phyloP scores from a whole-genome alignment of 441 rosid genomes.

The Erodium trifolium region DNA sequence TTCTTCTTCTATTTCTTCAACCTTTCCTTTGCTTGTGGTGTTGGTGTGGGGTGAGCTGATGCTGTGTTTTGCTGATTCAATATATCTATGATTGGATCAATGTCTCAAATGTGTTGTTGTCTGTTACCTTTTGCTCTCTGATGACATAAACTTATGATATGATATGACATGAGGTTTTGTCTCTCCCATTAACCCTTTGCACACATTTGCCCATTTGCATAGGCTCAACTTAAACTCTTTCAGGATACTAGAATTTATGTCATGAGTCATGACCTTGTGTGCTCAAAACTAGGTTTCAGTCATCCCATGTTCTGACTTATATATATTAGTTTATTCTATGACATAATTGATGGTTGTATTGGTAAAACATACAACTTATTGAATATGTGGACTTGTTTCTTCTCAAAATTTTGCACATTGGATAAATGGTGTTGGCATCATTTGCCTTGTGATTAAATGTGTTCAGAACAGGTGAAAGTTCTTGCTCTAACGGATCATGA shows the following conservation, averaged over 20 bases:
- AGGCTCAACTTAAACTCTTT: not conserved
- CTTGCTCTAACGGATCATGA: constrained; percentile 93
- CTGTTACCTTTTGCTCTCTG: not conserved
- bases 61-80: not conserved
- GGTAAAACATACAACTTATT: not conserved
- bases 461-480: constrained; percentile 77
- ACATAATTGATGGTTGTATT: not conserved
- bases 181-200: not conserved
- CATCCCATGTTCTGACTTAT: not conserved
- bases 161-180: not conserved
- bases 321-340: not conserved
- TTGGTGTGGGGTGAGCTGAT: not conserved
- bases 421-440: not conserved
- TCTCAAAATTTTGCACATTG: not conserved
- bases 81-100: not conserved
- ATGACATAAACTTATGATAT: too few relatives aligned
- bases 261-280: not conserved
- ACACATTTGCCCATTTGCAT: too few relatives aligned
- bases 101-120: not conserved
- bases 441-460: constrained; percentile 19
- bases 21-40: too few relatives aligned
- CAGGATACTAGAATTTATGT: not conserved
- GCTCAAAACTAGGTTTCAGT: not conserved
- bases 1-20: too few relatives aligned
- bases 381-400: not conserved